These are phyloP conservation scores for Cladorrhinum sp. DNA, from an alignment of 2,329 filamentous ascomycete genomes.

Conservation along the genomic window DNA sequence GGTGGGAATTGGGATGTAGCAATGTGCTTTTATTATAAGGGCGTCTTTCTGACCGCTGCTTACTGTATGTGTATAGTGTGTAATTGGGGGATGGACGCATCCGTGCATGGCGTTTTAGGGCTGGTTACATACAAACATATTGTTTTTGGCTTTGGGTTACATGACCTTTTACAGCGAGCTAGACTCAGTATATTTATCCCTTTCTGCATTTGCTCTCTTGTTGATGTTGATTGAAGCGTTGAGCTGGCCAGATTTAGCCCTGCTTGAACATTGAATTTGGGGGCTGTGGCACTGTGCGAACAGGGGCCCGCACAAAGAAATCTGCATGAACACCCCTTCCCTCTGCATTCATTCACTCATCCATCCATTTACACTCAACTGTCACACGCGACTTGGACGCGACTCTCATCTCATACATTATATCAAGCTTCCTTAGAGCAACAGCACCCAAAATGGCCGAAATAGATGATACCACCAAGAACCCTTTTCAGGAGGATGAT, in stretches of 20 bases:
- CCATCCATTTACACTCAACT: not conserved
- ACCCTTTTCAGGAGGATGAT: conserved; percentile 40
- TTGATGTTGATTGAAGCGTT: not conserved
- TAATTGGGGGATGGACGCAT: not conserved
- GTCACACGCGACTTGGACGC: not conserved
- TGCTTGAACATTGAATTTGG: not conserved
- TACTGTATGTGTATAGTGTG: not conserved
- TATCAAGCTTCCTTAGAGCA: too few relatives aligned
- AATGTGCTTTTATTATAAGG: not conserved
- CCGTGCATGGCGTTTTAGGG: not conserved
- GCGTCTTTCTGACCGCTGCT: not conserved
- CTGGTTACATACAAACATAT: not conserved
- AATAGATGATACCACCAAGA: not conserved
- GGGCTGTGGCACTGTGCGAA: not conserved
- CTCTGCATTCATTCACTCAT: not conserved
- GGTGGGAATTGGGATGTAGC: not conserved
- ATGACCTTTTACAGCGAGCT: not conserved
- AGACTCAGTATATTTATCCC: not conserved
- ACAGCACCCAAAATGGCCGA: not conserved
- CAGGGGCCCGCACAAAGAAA: not conserved
- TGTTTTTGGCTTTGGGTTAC: not conserved
- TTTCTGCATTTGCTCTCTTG: not conserved
- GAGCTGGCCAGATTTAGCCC: not conserved
- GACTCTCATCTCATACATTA: not conserved
- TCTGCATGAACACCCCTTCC: not conserved